Percentiles rank a stretch among this genome's conserved stretches.
Evolutionary conservation across 331 rosid species (phyloP).

Genomic region (Erythrophleum ivorense): DNA sequence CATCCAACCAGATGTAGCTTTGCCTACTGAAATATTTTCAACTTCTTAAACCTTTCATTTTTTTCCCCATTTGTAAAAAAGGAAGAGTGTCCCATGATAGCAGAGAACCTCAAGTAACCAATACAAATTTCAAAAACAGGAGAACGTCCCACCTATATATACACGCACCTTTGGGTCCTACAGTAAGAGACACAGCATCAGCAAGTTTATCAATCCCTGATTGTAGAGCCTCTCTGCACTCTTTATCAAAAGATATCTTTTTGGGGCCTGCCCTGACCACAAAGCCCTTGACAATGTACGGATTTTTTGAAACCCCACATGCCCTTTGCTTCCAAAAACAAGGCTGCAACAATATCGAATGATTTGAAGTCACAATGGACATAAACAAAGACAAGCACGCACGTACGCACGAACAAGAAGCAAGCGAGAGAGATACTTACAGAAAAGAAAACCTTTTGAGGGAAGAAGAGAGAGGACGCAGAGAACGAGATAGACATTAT

Average conservation of each 20-base stretch:
- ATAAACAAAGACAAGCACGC: neutral
- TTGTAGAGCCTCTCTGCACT: constrained; percentile 70
- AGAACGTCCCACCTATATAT: neutral
- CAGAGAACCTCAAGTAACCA: neutral
- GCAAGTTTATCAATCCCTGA: constrained; percentile 91
- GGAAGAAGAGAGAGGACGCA: constrained; percentile 33
- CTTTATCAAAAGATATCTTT: constrained; percentile 72
- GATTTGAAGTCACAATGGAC: constrained; percentile 14
- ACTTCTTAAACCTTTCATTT: neutral
- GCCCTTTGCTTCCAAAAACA: constrained; percentile 44
- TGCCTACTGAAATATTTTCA: neutral
- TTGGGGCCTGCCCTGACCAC: constrained; percentile 75
- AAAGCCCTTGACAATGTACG: constrained; percentile 22
- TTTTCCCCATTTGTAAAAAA: neutral
- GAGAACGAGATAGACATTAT: constrained; percentile 38
- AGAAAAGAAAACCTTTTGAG: constrained; percentile 38
- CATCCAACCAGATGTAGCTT: too few species aligned
- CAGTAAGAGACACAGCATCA: constrained; percentile 88
- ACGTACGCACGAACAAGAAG: neutral
- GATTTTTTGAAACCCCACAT: constrained; percentile 49
- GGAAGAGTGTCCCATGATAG: neutral
- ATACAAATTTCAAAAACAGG: neutral
- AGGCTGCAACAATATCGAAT: constrained; percentile 50
- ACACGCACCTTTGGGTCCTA: constrained; percentile 85
- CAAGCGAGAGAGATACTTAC: constrained; percentile 44